Evolutionary conservation across 192 early-diverging fungal genomes (phyloP).

Genomic region (Gamsiella multidivaricata): DNA sequence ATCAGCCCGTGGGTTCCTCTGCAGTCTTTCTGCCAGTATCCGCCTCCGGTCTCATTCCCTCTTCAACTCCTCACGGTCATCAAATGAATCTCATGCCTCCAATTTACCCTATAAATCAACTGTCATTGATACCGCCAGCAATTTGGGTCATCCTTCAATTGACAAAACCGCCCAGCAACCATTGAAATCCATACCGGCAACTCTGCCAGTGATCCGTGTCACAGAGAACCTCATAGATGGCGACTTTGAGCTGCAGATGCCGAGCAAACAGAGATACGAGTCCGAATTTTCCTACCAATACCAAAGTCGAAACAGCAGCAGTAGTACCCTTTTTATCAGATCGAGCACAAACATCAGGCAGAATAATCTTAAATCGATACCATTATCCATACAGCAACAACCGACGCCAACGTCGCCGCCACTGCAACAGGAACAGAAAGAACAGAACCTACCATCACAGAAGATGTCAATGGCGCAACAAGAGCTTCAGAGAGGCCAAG

Average conservation of each 20-base stretch:
- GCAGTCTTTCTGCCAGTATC: not conserved
- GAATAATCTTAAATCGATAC: not conserved
- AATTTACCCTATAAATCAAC: not conserved
- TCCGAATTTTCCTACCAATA: slow-evolving; percentile 2
- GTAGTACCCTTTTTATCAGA: slow-evolving; percentile 3
- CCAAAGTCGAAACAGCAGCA: slow-evolving; percentile 13
- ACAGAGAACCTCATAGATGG: not conserved
- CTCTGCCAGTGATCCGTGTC: too few relatives aligned
- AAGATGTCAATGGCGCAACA: not conserved
- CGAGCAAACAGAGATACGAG: slow-evolving; percentile 9
- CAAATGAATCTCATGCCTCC: not conserved
- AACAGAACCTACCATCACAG: not conserved
- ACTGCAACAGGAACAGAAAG: slow-evolving; percentile 2
- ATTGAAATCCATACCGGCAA: too few relatives aligned
- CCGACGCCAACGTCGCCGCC: not conserved
- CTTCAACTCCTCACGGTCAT: not conserved
- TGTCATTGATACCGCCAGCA: too few relatives aligned
- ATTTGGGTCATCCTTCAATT: too few relatives aligned
- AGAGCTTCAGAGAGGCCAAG: not conserved
- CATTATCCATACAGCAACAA: not conserved
- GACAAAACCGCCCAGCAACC: too few relatives aligned
- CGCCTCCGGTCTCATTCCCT: slow-evolving; percentile 2
- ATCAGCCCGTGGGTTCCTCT: slow-evolving; percentile 13
- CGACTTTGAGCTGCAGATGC: not conserved
- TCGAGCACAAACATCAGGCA: not conserved